Conservation (phyloP, 177 flowering plant genomes). For the Vitis hybrid region DNA sequence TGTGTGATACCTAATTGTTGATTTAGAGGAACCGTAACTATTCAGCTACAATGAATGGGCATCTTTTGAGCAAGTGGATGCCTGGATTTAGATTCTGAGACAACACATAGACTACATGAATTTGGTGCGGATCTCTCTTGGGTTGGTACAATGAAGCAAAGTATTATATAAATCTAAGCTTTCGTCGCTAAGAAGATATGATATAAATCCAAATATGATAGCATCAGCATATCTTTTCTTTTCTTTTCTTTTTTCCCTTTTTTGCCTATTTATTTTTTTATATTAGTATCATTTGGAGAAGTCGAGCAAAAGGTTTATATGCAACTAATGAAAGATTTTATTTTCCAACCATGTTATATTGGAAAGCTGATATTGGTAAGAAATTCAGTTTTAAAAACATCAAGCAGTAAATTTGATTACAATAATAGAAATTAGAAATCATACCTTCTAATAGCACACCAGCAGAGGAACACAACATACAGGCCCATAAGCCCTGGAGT, state of each 20-base stretch:
- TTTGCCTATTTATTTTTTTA: no score
- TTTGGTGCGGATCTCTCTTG: background rate
- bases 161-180: background rate
- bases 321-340: no score
- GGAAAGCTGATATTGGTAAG: no score
- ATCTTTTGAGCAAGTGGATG: background rate
- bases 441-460: constrained; percentile 94
- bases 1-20: no score
- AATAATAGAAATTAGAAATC: constrained; percentile 4
- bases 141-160: background rate
- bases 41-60: no score
- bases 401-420: background rate
- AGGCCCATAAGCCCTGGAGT: constrained; percentile 93
- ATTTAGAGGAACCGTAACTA: no score
- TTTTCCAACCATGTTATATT: no score
- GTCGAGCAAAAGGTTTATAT: no score
- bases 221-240: no score
- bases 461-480: constrained; percentile 82
- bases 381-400: background rate
- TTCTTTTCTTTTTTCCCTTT: no score
- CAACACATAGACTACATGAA: background rate
- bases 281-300: no score
- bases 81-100: background rate
- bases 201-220: background rate
- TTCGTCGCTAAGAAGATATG: background rate